Evolutionary conservation across 352 stramenopile species (phyloP), one percentile per base, ranked within the genome.

Genomic region (Phytophthora pini): DNA sequence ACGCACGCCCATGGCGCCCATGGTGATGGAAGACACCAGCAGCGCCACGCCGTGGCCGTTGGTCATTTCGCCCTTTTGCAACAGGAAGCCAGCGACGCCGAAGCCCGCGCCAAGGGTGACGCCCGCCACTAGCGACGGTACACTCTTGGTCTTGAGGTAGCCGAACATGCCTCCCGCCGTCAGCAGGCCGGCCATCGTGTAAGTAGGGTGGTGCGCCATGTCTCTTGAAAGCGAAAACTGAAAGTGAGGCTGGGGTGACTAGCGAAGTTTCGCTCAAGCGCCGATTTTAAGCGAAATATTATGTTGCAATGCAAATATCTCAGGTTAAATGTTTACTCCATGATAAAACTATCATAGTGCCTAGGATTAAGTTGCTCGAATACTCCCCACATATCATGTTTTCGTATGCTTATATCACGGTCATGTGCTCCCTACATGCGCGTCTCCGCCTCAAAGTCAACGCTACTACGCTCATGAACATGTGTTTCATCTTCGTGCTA

Each of bases 171-270:
- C 88, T 63, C 89, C 89, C 12, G 56, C 76, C 17, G 72, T 69
- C 39, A 95, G 61, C 45, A 94, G 69, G 32, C 71, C 84, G 20
- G 70, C 87, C 86, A 95, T 93, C 40, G 86, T 93, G 76, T 88
- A 94, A 71, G 88, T 94, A 12, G 88, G 76, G 69, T 95, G 88
- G 61, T 95, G 87, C 15, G 82, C 77, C 84, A 89, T 89, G 6
- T 52, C 27, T 39, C n/a, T 20, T n/a, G 29, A 34, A 24, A 39
- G 31, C 15, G 20, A 27, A 26, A 52, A 29, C 11, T 7, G 17
- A 43, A 43, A 40, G 8, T 45, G 56, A 44, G 45, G 22, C 13
- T 43, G 36, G n/a, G n/a, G 4, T 20, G n/a, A 43, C 13, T 22
- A 20, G 13, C 38, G 13, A 20, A 20, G 38, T 43, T 40, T 40